Conservation (phyloP, 495 filamentous ascomycete species). For the Thozetella sp. region DNA sequence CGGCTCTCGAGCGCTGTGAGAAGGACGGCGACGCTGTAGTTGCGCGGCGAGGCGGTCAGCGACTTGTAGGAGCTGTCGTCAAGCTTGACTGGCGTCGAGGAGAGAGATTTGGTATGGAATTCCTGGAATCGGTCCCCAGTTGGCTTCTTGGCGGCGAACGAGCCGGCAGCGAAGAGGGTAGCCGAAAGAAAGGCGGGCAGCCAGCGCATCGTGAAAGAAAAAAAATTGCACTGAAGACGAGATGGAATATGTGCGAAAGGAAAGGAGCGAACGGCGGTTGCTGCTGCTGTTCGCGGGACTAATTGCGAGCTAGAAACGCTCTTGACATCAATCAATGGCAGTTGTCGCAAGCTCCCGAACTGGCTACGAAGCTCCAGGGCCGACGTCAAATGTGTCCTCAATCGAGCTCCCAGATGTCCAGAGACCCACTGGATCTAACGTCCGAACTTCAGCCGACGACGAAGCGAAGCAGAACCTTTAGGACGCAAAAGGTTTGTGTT, state of each 20-base stretch:
- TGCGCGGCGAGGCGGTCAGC: slow-evolving; percentile 74
- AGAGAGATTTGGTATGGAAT: slow-evolving; percentile 67
- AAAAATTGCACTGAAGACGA: background rate
- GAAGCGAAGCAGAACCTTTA: background rate
- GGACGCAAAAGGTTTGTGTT: background rate
- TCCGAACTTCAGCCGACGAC: background rate
- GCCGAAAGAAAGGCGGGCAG: slow-evolving; percentile 58
- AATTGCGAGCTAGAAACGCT: background rate
- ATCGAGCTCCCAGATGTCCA: slow-evolving; percentile 3
- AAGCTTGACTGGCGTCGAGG: slow-evolving; percentile 71
- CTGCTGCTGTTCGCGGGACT: background rate
- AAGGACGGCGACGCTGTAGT: slow-evolving; percentile 82
- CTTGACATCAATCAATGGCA: background rate
- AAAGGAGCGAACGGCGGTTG: slow-evolving; percentile 7
- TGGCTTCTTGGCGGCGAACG: slow-evolving; percentile 58
- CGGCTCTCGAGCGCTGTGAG: slow-evolving; percentile 85
- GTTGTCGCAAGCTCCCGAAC: slow-evolving; percentile 11
- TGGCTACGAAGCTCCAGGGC: background rate
- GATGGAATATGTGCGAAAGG: slow-evolving; percentile 6
- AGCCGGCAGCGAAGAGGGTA: slow-evolving; percentile 51
- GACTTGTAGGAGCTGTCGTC: slow-evolving; percentile 73
- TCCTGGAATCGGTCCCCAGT: slow-evolving; percentile 60
- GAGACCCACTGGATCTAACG: background rate
- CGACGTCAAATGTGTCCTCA: slow-evolving; percentile 25
- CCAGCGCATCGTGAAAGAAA: slow-evolving; percentile 48